These are phyloP conservation scores for Trypanosoma melophagium DNA, from an alignment of 208 protist species.

Conservation along the genomic window DNA sequence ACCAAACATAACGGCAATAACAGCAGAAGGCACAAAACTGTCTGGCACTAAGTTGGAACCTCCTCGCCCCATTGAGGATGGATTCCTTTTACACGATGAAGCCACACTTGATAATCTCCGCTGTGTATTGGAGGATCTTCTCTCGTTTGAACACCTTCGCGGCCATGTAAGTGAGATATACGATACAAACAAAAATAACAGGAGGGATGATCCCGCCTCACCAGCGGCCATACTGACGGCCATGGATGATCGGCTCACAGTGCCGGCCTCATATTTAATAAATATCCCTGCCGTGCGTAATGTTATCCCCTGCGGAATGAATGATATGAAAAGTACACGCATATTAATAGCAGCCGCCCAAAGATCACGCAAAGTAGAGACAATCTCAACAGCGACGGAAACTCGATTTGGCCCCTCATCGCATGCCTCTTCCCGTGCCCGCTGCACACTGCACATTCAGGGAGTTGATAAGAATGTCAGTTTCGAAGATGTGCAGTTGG, in stretches of 20 bases:
- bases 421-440: constrained; percentile 3
- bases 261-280: constrained; percentile 10
- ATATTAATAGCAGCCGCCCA: not conserved
- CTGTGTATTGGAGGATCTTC: not conserved
- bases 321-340: not conserved
- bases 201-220: not conserved
- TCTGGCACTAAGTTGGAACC: not conserved
- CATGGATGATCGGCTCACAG: constrained; percentile 15
- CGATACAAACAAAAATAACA: not conserved
- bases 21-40: not conserved
- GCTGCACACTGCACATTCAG: constrained; percentile 7
- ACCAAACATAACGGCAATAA: not conserved
- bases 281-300: not conserved
- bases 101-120: not conserved
- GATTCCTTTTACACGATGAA: not conserved
- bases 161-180: not conserved
- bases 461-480: constrained; percentile 5
- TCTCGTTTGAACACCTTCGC: constrained; percentile 3
- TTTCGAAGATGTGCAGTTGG: not conserved
- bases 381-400: not conserved
- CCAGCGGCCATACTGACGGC: constrained; percentile 6
- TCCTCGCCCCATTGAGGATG: not conserved
- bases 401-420: constrained; percentile 3
- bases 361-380: constrained; percentile 3
- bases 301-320: not conserved